Conservation (phyloP, 169 alveolate genomes). For the Neospora caninum region DNA sequence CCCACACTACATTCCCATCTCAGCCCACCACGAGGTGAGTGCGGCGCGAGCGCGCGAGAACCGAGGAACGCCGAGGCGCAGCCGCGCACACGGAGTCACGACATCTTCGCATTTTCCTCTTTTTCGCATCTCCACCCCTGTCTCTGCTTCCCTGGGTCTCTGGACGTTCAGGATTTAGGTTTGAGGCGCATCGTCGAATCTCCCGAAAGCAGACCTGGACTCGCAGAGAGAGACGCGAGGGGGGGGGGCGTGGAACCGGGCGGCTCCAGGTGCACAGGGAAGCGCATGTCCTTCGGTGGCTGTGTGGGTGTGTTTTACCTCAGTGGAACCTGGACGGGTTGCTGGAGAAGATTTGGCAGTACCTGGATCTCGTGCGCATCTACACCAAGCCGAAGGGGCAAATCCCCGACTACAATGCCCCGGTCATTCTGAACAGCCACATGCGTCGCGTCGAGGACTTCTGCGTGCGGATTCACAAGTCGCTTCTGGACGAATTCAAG, state of each 20-base stretch:
- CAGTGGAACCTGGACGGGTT: slow-evolving; percentile 95
- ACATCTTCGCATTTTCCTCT: neutral
- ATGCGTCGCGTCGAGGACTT: slow-evolving; percentile 82
- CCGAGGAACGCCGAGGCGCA: neutral
- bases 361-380: slow-evolving; percentile 94
- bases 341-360: slow-evolving; percentile 97
- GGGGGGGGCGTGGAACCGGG: too few species aligned
- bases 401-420: slow-evolving; percentile 64
- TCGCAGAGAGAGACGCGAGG: too few species aligned
- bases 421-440: slow-evolving; percentile 39
- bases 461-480: slow-evolving; percentile 78
- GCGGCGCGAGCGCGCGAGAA: neutral
- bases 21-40: slow-evolving; percentile 79
- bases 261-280: too few species aligned
- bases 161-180: too few species aligned
- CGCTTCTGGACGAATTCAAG: slow-evolving; percentile 87
- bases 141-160: too few species aligned
- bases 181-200: too few species aligned
- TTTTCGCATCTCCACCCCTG: too few species aligned
- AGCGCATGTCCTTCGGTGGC: too few species aligned
- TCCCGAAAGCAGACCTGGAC: too few species aligned
- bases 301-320: neutral
- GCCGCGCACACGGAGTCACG: neutral
- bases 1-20: slow-evolving; percentile 96
- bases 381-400: slow-evolving; percentile 97